Evolutionary conservation across 805 yeast species (phyloP).

Genomic region (Nakazawaea wickerhamii): DNA sequence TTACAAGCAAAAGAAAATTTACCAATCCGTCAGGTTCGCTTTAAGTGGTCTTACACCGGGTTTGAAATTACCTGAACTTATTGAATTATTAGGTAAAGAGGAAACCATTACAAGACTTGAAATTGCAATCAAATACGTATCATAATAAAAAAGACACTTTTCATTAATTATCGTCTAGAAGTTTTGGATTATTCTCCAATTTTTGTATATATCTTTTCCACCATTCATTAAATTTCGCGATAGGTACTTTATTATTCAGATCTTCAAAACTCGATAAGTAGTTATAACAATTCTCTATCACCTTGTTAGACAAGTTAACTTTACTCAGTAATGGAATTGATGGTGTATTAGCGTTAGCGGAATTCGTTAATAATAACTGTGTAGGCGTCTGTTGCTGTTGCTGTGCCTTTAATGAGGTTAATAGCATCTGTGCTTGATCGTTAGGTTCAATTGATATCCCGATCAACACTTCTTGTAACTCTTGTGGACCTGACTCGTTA

Average conservation of each 20-base stretch:
- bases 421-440: constrained; percentile 46
- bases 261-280: constrained; percentile 86
- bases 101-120: constrained; percentile 26
- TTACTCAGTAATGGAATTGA: constrained; percentile 21
- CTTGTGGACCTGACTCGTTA: constrained; percentile 23
- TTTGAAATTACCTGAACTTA: constrained; percentile 51
- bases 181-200: constrained; percentile 75
- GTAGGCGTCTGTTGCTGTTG: constrained; percentile 25
- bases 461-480: constrained; percentile 33
- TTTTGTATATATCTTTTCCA: constrained; percentile 85
- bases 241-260: constrained; percentile 72
- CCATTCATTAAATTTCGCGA: constrained; percentile 88
- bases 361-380: constrained; percentile 22
- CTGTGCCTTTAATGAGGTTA: constrained; percentile 35
- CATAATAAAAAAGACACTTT: constrained; percentile 16
- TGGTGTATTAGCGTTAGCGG: constrained; percentile 10
- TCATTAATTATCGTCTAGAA: constrained; percentile 45
- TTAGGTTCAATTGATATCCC: constrained; percentile 92
- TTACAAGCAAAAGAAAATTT: constrained; percentile 36
- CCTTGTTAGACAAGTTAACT: constrained; percentile 73
- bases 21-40: constrained; percentile 59
- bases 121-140: constrained; percentile 7
- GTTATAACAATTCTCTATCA: constrained; percentile 89
- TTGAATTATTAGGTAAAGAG: constrained; percentile 47
- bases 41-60: constrained; percentile 71